Evolutionary conservation across 2,329 filamentous ascomycete genomes (phyloP).

Genomic region (Fusarium odoratissimum): DNA sequence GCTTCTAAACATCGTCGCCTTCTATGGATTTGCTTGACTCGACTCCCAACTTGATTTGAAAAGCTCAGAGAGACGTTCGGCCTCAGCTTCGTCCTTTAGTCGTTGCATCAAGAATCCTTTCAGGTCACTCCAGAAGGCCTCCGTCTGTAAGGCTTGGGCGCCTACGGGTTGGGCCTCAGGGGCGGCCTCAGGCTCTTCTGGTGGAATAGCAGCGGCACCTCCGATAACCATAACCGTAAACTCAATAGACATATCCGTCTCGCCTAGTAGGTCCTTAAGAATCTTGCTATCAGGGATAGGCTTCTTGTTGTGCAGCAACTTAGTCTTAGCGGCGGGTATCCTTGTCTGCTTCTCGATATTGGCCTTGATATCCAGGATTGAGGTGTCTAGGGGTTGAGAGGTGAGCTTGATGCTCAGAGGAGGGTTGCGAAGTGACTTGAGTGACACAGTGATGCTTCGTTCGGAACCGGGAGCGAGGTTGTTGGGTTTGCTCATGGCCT

Average conservation of each 20-base stretch:
- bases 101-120: conserved; percentile 83
- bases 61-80: conserved; percentile 70
- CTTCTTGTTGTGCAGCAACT: conserved; percentile 88
- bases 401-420: conserved; percentile 75
- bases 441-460: conserved; percentile 66
- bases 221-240: conserved; percentile 91
- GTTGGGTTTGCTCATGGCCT: conserved; percentile 62
- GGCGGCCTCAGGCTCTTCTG: conserved; percentile 53
- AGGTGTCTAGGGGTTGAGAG: conserved; percentile 73
- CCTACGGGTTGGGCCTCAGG: conserved; percentile 52
- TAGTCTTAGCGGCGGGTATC: conserved; percentile 81
- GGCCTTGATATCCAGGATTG: conserved; percentile 81
- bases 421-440: conserved; percentile 83
- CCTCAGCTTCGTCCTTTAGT: conserved; percentile 75
- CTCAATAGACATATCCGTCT: conserved; percentile 67
- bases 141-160: conserved; percentile 72
- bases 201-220: conserved; percentile 64
- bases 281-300: conserved; percentile 82
- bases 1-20: conserved; percentile 22
- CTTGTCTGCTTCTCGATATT: conserved; percentile 72
- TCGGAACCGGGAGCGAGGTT: conserved; percentile 64
- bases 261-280: conserved; percentile 76
- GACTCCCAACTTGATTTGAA: conserved; percentile 80
- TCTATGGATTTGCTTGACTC: conserved; percentile 48
- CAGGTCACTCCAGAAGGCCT: conserved; percentile 89